phyloP scores from a whole-genome alignment of 306 rosid species.

The Psophocarpus tetragonolobus region DNA sequence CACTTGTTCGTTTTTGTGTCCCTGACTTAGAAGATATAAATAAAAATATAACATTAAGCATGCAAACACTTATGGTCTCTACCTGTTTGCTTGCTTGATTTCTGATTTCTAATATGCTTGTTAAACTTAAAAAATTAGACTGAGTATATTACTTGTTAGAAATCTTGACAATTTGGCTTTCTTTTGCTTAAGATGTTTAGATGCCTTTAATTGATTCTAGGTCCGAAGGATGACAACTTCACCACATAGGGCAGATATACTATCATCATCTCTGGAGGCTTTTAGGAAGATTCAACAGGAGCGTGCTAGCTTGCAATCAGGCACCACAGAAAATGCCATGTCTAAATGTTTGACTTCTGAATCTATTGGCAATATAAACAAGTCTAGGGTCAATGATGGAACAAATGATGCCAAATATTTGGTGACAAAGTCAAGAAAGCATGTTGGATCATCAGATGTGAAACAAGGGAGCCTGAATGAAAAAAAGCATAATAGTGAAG shows the following conservation, averaged over 20 bases:
- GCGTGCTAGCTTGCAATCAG: constrained; percentile 59
- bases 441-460: constrained; percentile 47
- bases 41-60: constrained; percentile 1
- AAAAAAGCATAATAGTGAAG: constrained; percentile 45
- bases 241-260: constrained; percentile 95
- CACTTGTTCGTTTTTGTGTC: constrained; percentile 2
- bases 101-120: constrained; percentile 12
- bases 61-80: constrained; percentile 1
- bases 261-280: constrained; percentile 95
- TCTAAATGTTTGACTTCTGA: constrained; percentile 49
- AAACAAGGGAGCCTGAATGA: constrained; percentile 42
- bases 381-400: constrained; percentile 38
- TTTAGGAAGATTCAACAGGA: constrained; percentile 94
- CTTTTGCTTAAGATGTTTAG: constrained; percentile 34
- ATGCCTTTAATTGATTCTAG: constrained; percentile 54
- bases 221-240: constrained; percentile 97
- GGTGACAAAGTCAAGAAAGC: constrained; percentile 47
- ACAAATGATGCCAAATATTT: constrained; percentile 41
- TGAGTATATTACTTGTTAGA: constrained; percentile 14
- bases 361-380: constrained; percentile 40
- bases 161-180: constrained; percentile 27
- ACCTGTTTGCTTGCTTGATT: constrained; percentile 27
- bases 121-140: constrained; percentile 30
- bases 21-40: constrained; percentile 2
- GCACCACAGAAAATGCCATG: constrained; percentile 45